Conservation (phyloP, 2,329 filamentous ascomycete genomes). For the Aotearoamyces nothofagi region DNA sequence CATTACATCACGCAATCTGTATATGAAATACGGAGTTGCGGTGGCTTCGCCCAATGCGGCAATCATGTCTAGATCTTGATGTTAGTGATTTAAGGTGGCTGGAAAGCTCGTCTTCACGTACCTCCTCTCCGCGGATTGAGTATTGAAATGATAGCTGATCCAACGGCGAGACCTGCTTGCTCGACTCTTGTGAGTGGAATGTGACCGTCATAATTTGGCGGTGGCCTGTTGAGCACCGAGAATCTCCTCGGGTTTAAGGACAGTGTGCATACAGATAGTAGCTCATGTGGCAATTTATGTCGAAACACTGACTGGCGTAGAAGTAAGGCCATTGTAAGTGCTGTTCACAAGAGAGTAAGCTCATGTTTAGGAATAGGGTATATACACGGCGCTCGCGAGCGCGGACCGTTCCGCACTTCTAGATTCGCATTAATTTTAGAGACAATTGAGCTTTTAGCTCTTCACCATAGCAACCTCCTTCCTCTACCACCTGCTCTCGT, state of each 20-base stretch:
- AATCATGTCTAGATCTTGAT: conserved; percentile 58
- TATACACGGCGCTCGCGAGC: too few species aligned
- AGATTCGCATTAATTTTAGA: too few species aligned
- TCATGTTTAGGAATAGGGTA: too few species aligned
- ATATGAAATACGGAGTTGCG: conserved; percentile 87
- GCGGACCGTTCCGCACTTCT: too few species aligned
- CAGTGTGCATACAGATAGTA: conserved; percentile 12
- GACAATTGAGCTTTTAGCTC: too few species aligned
- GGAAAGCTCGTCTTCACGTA: conserved; percentile 20
- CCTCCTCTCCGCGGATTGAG: conserved; percentile 69
- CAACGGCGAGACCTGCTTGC: conserved; percentile 53
- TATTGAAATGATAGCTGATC: conserved; percentile 46
- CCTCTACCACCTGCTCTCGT: too few species aligned
- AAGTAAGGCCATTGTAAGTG: too few species aligned
- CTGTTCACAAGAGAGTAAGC: too few species aligned
- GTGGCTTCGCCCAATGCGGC: conserved; percentile 90
- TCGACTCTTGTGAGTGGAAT: conserved; percentile 72
- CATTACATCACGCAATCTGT: conserved; percentile 85
- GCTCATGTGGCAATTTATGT: conserved; percentile 14
- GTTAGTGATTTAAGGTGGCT: conserved; percentile 3
- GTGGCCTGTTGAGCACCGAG: conserved; percentile 72
- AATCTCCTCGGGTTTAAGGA: conserved; percentile 33
- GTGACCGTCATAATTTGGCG: conserved; percentile 82
- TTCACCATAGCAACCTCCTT: too few species aligned
- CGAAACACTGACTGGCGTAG: too few species aligned